These are phyloP conservation scores for Croton laevigatus DNA, from an alignment of 441 rosid species.

Conservation along the genomic window DNA sequence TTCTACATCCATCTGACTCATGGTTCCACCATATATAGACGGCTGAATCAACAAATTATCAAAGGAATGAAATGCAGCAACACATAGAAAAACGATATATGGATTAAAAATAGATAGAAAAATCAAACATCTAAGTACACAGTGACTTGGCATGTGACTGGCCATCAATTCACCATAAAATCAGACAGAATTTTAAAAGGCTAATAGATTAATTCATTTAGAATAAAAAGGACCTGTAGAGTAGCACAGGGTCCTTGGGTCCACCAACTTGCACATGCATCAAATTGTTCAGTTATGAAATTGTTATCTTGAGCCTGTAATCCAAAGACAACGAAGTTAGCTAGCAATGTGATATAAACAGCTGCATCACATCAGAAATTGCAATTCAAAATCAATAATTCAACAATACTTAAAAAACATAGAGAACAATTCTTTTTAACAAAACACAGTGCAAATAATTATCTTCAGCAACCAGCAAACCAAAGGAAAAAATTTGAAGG, in stretches of 20 bases:
- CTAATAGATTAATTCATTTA: constrained; percentile 4
- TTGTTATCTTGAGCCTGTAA: constrained; percentile 39
- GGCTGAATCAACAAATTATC: background rate
- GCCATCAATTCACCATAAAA: background rate
- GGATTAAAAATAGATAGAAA: background rate
- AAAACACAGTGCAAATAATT: background rate
- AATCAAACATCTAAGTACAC: background rate
- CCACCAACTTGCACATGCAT: constrained; percentile 99
- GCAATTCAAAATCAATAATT: background rate
- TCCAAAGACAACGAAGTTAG: constrained; percentile 15
- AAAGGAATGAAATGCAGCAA: background rate
- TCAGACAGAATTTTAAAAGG: background rate
- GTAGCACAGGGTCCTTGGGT: constrained; percentile 94
- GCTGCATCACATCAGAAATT: background rate
- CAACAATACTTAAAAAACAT: background rate
- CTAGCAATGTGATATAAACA: constrained; percentile 16
- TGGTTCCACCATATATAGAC: background rate
- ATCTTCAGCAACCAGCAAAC: no score
- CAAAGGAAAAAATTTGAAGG: no score
- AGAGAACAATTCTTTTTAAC: background rate
- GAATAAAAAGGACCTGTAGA: constrained; percentile 66
- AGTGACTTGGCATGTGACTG: background rate
- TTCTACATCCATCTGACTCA: background rate
- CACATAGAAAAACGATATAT: background rate
- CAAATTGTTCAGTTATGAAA: constrained; percentile 70